These are phyloP conservation scores for Lentinula raphanica DNA, from an alignment of 768 basidiomycete genomes.

Conservation along the genomic window DNA sequence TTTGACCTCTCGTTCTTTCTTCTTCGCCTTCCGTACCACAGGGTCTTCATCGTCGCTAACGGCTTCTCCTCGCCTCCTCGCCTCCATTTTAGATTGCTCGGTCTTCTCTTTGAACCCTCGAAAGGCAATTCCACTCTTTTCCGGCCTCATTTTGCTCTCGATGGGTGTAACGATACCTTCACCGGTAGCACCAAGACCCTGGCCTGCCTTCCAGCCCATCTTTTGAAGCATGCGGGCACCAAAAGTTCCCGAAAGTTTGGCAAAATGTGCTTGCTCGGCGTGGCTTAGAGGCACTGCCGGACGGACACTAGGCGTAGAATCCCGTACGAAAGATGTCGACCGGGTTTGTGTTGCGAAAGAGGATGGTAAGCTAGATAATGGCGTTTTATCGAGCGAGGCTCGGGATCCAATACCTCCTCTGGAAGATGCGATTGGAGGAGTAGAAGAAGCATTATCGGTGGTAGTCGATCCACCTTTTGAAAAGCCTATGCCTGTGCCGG, in stretches of 20 bases:
- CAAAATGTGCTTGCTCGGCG: constrained; percentile 76
- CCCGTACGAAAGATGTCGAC: constrained; percentile 46
- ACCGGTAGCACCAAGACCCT: constrained; percentile 68
- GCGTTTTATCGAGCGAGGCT: constrained; percentile 26
- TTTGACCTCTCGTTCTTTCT: constrained; percentile 48
- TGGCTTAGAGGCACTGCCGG: constrained; percentile 51
- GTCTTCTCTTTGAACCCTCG: constrained; percentile 88
- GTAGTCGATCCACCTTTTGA: constrained; percentile 16
- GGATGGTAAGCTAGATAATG: constrained; percentile 29
- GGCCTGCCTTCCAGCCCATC: constrained; percentile 90
- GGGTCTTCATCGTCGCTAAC: constrained; percentile 69
- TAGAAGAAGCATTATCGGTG: background rate
- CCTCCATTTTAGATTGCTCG: constrained; percentile 77
- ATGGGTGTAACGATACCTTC: constrained; percentile 87
- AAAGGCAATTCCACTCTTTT: constrained; percentile 83
- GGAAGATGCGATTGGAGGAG: background rate
- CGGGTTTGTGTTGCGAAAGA: constrained; percentile 29
- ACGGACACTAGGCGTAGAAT: constrained; percentile 39
- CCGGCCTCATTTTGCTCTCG: constrained; percentile 78
- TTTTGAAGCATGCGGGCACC: constrained; percentile 90
- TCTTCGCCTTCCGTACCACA: constrained; percentile 41
- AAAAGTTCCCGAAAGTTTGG: constrained; percentile 66
- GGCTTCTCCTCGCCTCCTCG: constrained; percentile 63
- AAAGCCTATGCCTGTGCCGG: constrained; percentile 17
- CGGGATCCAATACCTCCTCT: constrained; percentile 25